Evolutionary conservation across 495 filamentous ascomycete species (phyloP).

Genomic region (Pyrenopolyporus hunteri): DNA sequence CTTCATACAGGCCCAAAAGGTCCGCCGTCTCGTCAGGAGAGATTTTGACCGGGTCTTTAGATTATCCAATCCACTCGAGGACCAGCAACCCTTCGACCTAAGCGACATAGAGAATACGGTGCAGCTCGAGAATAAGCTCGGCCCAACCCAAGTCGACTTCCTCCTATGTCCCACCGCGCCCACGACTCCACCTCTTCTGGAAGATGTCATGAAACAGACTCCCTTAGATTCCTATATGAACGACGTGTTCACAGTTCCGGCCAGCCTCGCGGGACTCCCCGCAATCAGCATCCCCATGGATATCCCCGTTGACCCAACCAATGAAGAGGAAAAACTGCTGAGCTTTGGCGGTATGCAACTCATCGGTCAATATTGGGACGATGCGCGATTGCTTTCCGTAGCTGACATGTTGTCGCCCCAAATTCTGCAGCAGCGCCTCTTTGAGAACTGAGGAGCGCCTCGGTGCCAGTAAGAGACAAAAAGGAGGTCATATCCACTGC

Average conservation of each 20-base stretch:
- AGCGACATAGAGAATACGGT: constrained; percentile 52
- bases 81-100: constrained; percentile 52
- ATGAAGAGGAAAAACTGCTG: constrained; percentile 35
- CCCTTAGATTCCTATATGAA: constrained; percentile 71
- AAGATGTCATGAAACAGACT: constrained; percentile 51
- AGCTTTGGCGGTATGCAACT: constrained; percentile 78
- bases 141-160: constrained; percentile 72
- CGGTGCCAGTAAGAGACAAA: neutral
- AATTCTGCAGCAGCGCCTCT: constrained; percentile 16
- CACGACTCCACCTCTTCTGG: constrained; percentile 71
- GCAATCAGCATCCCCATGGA: constrained; percentile 81
- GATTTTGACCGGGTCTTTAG: constrained; percentile 86
- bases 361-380: constrained; percentile 90
- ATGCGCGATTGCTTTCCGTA: constrained; percentile 66
- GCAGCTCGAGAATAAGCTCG: constrained; percentile 50
- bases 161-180: constrained; percentile 88
- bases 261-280: constrained; percentile 89
- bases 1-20: constrained; percentile 89
- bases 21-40: constrained; percentile 78
- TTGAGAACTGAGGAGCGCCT: neutral
- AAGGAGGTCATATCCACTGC: neutral
- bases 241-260: constrained; percentile 95
- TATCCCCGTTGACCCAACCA: constrained; percentile 39
- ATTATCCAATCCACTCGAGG: constrained; percentile 67
- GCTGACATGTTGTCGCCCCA: constrained; percentile 48